A percentile compares a stretch with the other conserved stretches of the same genome.
These are phyloP conservation scores for Panaeolus papilionaceus DNA, from an alignment of 768 basidiomycete species.

Conservation along the genomic window DNA sequence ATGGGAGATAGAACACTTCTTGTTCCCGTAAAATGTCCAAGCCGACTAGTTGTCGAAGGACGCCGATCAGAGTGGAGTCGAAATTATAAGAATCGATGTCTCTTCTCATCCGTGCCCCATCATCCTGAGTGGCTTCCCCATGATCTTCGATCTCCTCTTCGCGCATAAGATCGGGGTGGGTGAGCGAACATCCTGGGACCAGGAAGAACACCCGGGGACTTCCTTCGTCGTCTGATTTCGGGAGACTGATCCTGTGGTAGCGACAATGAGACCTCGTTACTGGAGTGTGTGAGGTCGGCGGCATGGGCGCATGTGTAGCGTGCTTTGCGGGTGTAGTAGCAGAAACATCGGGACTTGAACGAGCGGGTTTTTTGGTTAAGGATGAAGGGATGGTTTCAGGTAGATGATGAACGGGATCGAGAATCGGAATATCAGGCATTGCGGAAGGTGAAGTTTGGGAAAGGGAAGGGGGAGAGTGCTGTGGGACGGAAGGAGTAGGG, in stretches of 20 bases:
- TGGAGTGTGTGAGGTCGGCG: conserved; percentile 42
- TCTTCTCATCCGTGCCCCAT: conserved; percentile 51
- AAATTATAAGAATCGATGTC: conserved; percentile 59
- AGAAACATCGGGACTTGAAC: background rate
- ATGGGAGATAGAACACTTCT: conserved; percentile 69
- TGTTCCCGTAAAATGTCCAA: conserved; percentile 68
- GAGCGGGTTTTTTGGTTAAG: background rate
- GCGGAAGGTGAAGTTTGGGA: background rate
- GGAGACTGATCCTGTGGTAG: conserved; percentile 72
- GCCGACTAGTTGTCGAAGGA: conserved; percentile 66
- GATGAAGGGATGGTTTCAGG: background rate
- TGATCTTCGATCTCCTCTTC: conserved; percentile 68
- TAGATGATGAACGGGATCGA: background rate
- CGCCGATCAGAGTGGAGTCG: conserved; percentile 57
- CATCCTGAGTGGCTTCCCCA: conserved; percentile 59
- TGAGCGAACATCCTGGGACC: conserved; percentile 72
- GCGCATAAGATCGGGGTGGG: conserved; percentile 59
- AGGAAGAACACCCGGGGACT: conserved; percentile 65
- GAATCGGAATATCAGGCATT: background rate
- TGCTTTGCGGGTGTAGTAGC: conserved; percentile 16
- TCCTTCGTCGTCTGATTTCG: conserved; percentile 48
- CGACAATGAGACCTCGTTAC: conserved; percentile 74
- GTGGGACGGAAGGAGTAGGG: conserved; percentile 9
- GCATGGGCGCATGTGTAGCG: conserved; percentile 26
- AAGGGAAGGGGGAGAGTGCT: background rate